These are phyloP conservation scores for Xanthoconium stramineum DNA, from an alignment of 768 basidiomycete genomes.

Conservation along the genomic window DNA sequence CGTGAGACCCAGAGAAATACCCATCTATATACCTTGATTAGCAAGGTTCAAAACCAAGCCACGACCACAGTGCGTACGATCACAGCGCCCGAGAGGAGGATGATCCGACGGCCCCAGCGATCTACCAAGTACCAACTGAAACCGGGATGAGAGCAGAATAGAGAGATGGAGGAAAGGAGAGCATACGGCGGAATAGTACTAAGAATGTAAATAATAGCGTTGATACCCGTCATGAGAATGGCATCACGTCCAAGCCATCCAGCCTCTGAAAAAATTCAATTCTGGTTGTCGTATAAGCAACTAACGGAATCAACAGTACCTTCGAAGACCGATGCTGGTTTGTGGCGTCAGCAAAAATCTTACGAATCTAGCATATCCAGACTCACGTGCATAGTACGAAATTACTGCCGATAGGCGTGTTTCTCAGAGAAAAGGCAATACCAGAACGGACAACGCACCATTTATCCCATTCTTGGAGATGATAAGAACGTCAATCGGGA, in stretches of 20 bases:
- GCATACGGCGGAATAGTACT: constrained; percentile 81
- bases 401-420: constrained; percentile 56
- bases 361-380: background rate
- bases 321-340: constrained; percentile 83
- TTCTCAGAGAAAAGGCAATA: constrained; percentile 5
- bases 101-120: constrained; percentile 83
- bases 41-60: constrained; percentile 1
- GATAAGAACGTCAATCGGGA: constrained; percentile 1
- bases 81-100: constrained; percentile 82
- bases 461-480: constrained; percentile 84
- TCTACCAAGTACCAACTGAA: constrained; percentile 91
- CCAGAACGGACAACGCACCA: constrained; percentile 42
- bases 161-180: constrained; percentile 4
- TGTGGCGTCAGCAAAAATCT: constrained; percentile 9
- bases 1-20: constrained; percentile 68
- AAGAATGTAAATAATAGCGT: constrained; percentile 75
- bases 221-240: constrained; percentile 94
- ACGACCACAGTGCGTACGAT: constrained; percentile 45
- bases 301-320: constrained; percentile 40
- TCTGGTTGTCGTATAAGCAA: background rate
- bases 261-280: constrained; percentile 55
- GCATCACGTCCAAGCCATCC: constrained; percentile 95
- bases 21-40: constrained; percentile 56
- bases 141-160: constrained; percentile 7
- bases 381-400: constrained; percentile 89